These are phyloP conservation scores for Auricularia auricula-judae DNA, from an alignment of 768 basidiomycete species.

Conservation along the genomic window DNA sequence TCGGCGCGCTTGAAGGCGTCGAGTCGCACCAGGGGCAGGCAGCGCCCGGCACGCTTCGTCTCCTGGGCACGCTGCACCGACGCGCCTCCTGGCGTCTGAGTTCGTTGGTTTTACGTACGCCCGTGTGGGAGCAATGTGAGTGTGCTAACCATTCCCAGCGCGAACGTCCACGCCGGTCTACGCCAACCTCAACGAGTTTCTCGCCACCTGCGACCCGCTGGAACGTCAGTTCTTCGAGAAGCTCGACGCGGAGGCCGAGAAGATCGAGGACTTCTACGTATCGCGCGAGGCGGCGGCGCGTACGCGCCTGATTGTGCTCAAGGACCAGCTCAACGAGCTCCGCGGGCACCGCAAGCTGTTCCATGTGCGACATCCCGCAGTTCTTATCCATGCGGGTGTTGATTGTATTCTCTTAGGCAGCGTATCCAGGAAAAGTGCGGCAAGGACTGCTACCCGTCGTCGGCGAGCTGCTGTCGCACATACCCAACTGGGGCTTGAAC, in stretches of 20 bases:
- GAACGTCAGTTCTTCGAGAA: constrained; percentile 67
- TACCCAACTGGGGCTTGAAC: background rate
- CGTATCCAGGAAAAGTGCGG: background rate
- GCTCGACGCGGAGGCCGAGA: constrained; percentile 70
- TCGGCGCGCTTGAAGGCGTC: background rate
- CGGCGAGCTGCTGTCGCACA: background rate
- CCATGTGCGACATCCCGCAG: constrained; percentile 21
- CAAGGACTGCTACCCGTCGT: constrained; percentile 1
- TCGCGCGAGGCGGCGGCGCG: constrained; percentile 50
- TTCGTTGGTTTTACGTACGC: background rate
- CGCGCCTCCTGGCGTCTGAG: background rate
- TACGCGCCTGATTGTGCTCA: constrained; percentile 27
- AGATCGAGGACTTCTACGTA: constrained; percentile 76
- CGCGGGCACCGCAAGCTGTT: constrained; percentile 52
- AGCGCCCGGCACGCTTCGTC: background rate
- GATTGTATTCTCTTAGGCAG: background rate
- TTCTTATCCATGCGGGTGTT: background rate
- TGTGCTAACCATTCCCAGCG: constrained; percentile 8
- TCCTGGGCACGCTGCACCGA: background rate
- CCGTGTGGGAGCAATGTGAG: no score
- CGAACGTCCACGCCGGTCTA: constrained; percentile 11
- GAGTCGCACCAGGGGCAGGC: background rate
- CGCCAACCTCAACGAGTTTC: constrained; percentile 3
- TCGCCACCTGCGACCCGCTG: constrained; percentile 25
- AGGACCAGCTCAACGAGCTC: constrained; percentile 65